Percentiles rank a stretch among this genome's conserved stretches.
Evolutionary conservation across 1,139 yeast genomes (phyloP).

Genomic region (Ashbya aceris): DNA sequence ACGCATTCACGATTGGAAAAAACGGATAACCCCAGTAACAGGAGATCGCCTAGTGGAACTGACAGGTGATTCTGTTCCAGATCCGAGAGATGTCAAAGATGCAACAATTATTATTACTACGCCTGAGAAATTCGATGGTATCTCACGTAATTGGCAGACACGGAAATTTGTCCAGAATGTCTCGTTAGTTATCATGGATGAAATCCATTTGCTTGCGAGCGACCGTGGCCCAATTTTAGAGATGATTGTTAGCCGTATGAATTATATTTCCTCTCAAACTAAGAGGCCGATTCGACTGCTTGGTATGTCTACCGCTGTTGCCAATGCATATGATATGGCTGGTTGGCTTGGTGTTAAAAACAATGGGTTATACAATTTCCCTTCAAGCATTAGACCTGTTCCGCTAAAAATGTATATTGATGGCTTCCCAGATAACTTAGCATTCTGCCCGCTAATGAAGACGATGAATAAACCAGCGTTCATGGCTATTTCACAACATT

Average conservation of each 20-base stretch:
- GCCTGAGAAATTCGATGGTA: slow-evolving; percentile 98
- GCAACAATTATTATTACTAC: slow-evolving; percentile 94
- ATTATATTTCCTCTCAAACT: slow-evolving; percentile 73
- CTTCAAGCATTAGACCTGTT: slow-evolving; percentile 93
- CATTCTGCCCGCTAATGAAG: slow-evolving; percentile 93
- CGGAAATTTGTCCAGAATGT: slow-evolving; percentile 87
- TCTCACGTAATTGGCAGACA: slow-evolving; percentile 96
- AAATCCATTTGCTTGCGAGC: slow-evolving; percentile 91
- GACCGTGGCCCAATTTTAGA: slow-evolving; percentile 97
- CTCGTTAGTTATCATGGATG: slow-evolving; percentile 93
- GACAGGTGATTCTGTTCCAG: slow-evolving; percentile 96
- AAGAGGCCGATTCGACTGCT: slow-evolving; percentile 67
- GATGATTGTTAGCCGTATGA: slow-evolving; percentile 98
- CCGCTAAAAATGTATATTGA: slow-evolving; percentile 97
- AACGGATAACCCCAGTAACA: slow-evolving; percentile 54
- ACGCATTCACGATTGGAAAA: slow-evolving; percentile 91
- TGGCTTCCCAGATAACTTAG: slow-evolving; percentile 91
- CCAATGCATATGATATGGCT: slow-evolving; percentile 97
- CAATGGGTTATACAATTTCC: slow-evolving; percentile 79
- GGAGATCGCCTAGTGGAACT: slow-evolving; percentile 73
- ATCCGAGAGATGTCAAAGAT: slow-evolving; percentile 70
- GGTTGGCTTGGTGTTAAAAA: slow-evolving; percentile 90
- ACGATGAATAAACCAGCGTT: slow-evolving; percentile 98
- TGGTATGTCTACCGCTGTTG: slow-evolving; percentile 96
- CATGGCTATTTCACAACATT: slow-evolving; percentile 91